phyloP scores from a whole-genome alignment of 2,329 filamentous ascomycete species.

The Blumeria hordei region DNA sequence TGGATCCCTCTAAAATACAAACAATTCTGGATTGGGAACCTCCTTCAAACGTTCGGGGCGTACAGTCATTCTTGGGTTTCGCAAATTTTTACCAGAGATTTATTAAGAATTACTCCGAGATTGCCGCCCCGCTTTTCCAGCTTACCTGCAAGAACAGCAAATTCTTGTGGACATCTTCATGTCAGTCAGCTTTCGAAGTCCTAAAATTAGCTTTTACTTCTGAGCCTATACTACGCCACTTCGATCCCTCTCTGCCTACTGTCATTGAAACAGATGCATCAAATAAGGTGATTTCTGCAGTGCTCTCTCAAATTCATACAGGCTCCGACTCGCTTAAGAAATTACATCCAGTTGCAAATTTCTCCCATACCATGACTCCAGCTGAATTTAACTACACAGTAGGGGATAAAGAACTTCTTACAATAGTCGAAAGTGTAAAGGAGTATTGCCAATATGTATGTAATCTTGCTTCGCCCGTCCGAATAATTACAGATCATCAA shows the following conservation, averaged over 20 bases:
- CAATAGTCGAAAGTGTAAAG: neutral
- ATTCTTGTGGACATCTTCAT: neutral
- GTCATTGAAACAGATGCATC: conserved; percentile 1
- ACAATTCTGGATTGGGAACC: neutral
- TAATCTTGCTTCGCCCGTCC: neutral
- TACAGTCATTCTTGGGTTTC: neutral
- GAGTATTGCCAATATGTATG: neutral
- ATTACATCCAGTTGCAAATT: neutral
- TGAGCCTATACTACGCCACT: neutral
- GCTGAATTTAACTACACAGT: neutral
- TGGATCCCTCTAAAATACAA: neutral
- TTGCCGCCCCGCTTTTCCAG: neutral
- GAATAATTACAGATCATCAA: neutral
- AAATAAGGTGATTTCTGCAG: neutral
- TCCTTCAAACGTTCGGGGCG: neutral
- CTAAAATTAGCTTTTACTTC: neutral
- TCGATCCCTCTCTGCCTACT: neutral
- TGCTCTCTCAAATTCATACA: neutral
- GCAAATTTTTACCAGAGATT: neutral
- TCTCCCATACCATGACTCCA: neutral
- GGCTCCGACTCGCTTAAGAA: neutral
- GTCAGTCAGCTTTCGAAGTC: neutral
- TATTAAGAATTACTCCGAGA: neutral
- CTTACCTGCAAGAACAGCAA: neutral
- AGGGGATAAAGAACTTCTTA: neutral